Evolutionary conservation across 176 grass and related monocot species (phyloP).

Genomic region (Thinopyrum elongatum): DNA sequence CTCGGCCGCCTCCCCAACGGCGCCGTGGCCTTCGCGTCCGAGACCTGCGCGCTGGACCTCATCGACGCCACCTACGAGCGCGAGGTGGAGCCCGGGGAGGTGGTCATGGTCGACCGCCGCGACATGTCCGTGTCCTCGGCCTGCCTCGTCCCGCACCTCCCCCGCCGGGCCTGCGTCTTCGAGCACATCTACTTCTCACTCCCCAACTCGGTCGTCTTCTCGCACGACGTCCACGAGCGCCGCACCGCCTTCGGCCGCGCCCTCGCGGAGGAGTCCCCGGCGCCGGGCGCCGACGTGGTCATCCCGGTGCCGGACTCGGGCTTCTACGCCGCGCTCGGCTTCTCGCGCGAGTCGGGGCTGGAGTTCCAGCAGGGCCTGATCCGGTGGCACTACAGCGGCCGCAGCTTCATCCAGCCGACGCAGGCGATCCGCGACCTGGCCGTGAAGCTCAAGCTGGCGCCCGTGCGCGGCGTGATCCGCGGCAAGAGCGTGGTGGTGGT

Average conservation of each 20-base stretch:
- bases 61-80: conserved; percentile 72
- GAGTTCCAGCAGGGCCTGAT: conserved; percentile 77
- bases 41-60: conserved; percentile 80
- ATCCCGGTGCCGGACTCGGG: conserved; percentile 75
- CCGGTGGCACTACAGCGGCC: conserved; percentile 70
- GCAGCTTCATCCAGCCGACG: conserved; percentile 77
- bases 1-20: conserved; percentile 61
- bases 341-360: conserved; percentile 49
- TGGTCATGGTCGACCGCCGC: conserved; percentile 61
- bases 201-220: conserved; percentile 72
- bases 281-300: conserved; percentile 51
- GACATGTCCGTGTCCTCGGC: conserved; percentile 48
- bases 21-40: conserved; percentile 70
- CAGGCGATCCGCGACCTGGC: conserved; percentile 66
- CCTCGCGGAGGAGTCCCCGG: conserved; percentile 61
- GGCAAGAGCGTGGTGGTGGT: conserved; percentile 77
- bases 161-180: conserved; percentile 58
- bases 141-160: conserved; percentile 51
- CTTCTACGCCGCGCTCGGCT: conserved; percentile 71
- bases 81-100: conserved; percentile 76
- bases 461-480: conserved; percentile 49
- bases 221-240: conserved; percentile 64
- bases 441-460: conserved; percentile 72
- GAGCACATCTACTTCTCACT: conserved; percentile 78
- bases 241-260: conserved; percentile 65